Percentiles rank a stretch among this genome's conserved stretches.
These are phyloP conservation scores for Fraxinus anomala DNA, from an alignment of 257 asterid genomes.

Conservation along the genomic window DNA sequence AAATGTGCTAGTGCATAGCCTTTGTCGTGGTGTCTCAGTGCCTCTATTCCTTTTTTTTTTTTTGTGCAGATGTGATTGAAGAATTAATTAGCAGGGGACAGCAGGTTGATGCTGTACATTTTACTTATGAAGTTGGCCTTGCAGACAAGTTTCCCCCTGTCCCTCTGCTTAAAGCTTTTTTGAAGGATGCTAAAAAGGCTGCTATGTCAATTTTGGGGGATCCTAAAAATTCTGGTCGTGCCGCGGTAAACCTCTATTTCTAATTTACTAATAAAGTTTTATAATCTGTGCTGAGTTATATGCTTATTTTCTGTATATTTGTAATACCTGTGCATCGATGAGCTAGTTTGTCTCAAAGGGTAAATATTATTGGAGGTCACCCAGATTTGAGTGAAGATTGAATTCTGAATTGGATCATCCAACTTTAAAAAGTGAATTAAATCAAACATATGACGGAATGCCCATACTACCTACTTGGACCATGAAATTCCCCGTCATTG, in stretches of 20 bases:
- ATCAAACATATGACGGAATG: not conserved
- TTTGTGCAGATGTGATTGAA: slow-evolving; percentile 80
- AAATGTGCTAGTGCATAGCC: slow-evolving; percentile 9
- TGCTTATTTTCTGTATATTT: not conserved
- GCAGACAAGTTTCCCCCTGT: slow-evolving; percentile 85
- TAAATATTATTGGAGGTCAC: not conserved
- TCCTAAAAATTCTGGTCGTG: slow-evolving; percentile 87
- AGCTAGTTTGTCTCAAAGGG: not conserved
- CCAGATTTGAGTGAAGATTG: not conserved
- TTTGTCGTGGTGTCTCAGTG: slow-evolving; percentile 40
- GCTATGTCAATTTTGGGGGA: slow-evolving; percentile 75
- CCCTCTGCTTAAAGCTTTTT: slow-evolving; percentile 87
- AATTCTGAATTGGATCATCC: not conserved
- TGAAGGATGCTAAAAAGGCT: slow-evolving; percentile 88
- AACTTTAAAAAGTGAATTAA: not conserved
- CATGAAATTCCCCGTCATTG: not conserved
- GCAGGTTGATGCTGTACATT: slow-evolving; percentile 99
- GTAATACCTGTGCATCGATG: not conserved
- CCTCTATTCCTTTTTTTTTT: slow-evolving; percentile 15
- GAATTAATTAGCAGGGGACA: slow-evolving; percentile 94
- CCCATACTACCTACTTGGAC: not conserved
- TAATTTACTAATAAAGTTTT: not conserved
- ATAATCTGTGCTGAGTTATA: not conserved
- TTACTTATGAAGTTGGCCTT: slow-evolving; percentile 92
- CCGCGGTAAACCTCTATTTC: slow-evolving; percentile 57